Conservation (phyloP, 192 early-diverging fungal genomes). For the Backusella psychrophila region DNA sequence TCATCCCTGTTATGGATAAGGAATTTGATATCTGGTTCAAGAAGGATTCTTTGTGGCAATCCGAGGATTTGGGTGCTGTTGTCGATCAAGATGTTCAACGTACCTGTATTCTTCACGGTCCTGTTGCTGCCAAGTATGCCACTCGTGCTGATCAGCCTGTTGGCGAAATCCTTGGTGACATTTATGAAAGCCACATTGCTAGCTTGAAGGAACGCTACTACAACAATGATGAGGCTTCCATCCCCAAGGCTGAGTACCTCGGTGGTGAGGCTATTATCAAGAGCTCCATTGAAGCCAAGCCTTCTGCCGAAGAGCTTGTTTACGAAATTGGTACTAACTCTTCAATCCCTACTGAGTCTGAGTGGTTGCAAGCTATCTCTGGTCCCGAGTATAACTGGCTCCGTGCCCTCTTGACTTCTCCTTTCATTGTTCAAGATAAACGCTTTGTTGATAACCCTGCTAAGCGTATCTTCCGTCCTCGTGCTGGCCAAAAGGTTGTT, state of each 20-base stretch:
- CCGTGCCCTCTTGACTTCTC: slow-evolving; percentile 75
- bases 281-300: slow-evolving; percentile 39
- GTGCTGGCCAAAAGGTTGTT: slow-evolving; percentile 51
- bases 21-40: slow-evolving; percentile 89
- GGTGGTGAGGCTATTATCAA: slow-evolving; percentile 46
- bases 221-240: slow-evolving; percentile 49
- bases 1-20: slow-evolving; percentile 83
- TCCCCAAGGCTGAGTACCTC: slow-evolving; percentile 82
- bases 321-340: slow-evolving; percentile 55
- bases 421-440: slow-evolving; percentile 77
- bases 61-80: slow-evolving; percentile 82
- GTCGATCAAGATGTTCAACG: slow-evolving; percentile 82
- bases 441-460: slow-evolving; percentile 64
- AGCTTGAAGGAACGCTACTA: slow-evolving; percentile 73
- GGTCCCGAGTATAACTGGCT: slow-evolving; percentile 79
- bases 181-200: slow-evolving; percentile 78
- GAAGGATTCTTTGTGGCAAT: slow-evolving; percentile 90
- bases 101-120: slow-evolving; percentile 86
- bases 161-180: slow-evolving; percentile 81
- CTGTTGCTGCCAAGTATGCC: slow-evolving; percentile 75
- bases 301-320: slow-evolving; percentile 46
- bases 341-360: slow-evolving; percentile 48
- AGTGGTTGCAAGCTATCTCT: slow-evolving; percentile 74
- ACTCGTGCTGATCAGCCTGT: slow-evolving; percentile 81
- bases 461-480: slow-evolving; percentile 63